phyloP scores from a whole-genome alignment of 371 early-diverging fungal species.

The Mucor irregularis region DNA sequence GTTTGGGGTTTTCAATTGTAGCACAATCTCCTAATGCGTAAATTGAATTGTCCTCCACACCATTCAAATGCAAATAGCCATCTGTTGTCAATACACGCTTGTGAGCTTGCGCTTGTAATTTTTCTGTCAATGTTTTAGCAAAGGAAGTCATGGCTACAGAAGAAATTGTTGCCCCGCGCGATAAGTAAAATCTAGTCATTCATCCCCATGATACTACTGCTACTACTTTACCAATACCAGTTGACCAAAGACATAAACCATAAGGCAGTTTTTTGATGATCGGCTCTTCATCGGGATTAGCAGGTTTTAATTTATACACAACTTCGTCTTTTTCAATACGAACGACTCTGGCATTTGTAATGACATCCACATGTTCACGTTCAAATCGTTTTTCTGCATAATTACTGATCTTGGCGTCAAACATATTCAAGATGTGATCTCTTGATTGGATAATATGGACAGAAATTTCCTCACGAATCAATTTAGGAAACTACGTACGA shows the following conservation, averaged over 20 bases:
- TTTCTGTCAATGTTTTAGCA: slow-evolving; percentile 50
- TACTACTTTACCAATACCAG: slow-evolving; percentile 71
- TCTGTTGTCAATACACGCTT: slow-evolving; percentile 75
- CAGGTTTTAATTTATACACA: slow-evolving; percentile 45
- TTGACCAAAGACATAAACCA: slow-evolving; percentile 85
- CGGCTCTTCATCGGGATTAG: slow-evolving; percentile 12
- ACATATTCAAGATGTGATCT: slow-evolving; percentile 81
- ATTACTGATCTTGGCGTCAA: slow-evolving; percentile 69
- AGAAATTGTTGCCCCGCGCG: no score
- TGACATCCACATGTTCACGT: slow-evolving; percentile 71
- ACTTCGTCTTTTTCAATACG: slow-evolving; percentile 56
- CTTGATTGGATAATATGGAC: slow-evolving; percentile 73
- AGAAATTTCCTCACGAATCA: slow-evolving; percentile 65
- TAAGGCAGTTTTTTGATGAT: slow-evolving; percentile 49
- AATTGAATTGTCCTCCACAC: slow-evolving; percentile 60
- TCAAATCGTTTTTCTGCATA: slow-evolving; percentile 75
- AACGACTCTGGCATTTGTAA: slow-evolving; percentile 72
- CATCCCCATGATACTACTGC: no score
- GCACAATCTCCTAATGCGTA: slow-evolving; percentile 92
- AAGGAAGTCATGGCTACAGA: slow-evolving; percentile 71
- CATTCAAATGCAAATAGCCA: slow-evolving; percentile 66
- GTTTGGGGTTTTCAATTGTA: slow-evolving; percentile 70
- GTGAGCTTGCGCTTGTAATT: slow-evolving; percentile 56
- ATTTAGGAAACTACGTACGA: slow-evolving; percentile 62
- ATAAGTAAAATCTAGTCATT: no score